Base-by-base conservation (phyloP, 352 stramenopile species). In the Globisporangium yorkense region DNA sequence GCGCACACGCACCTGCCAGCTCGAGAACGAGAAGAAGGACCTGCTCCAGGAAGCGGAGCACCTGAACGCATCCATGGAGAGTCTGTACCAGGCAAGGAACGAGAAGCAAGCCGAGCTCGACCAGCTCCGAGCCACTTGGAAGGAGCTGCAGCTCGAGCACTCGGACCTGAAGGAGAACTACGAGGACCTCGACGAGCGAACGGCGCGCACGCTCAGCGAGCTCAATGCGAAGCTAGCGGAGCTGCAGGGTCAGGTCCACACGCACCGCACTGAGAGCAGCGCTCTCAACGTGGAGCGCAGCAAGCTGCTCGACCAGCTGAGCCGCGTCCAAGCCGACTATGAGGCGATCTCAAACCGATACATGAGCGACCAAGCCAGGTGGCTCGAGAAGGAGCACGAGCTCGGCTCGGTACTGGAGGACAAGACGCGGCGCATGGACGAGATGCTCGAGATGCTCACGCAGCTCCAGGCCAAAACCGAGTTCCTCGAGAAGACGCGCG, bases 361-460 rank as follows among this genome's bases (percentile, higher is more conserved):
- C 21, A 51, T 64, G n/a, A 33, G 31, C 0, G 76, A 87, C 18
- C 64, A 77, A 44, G 50, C 56, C 1, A 70, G 72, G 39, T 72
- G 65, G 43, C 51, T 53, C 20, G 67, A 74, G 16, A 62, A 69
- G 31, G 61, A 72, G 1, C 76, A 47, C 1, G 70, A 80, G 24
- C 56, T 65, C 24, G 59, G 63, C 2, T 54, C 44, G 1, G 49
- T 63, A 9, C 54, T 87, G 9, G 71, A 81, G 35, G 78, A 87
- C 6, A 89, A 87, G 48, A 77, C 65, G 0, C 57, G 58, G 20
- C 68, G 72, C 3, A 71, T 86, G 16, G 68, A 78, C 24, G 79
- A 89, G 47, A 89, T 89, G 79, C 68, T 91, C 55, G 71, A 72
- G 2, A 72, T 88, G 66, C 61, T 88, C 15, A 84, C 72, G 33